Base-by-base conservation (phyloP, 495 filamentous ascomycete species). In the Daldinia decipiens region DNA sequence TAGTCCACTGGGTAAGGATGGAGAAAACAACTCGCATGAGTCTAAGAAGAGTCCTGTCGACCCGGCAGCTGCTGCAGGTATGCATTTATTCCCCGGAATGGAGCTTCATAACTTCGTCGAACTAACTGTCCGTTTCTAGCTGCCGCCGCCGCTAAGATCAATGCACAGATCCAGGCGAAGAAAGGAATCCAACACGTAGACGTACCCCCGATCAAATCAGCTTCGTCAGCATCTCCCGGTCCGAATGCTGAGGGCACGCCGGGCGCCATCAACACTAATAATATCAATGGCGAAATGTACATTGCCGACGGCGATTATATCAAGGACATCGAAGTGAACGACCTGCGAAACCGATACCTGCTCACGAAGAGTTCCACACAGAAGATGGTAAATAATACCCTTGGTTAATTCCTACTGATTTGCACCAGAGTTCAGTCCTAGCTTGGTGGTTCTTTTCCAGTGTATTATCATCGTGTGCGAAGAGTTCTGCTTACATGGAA, bases 241-340 rank as follows among this genome's bases (percentile, higher is more conserved):
- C 70, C 59, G 47, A 63, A 74, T 27, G 12, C 68, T 13, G 54
- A 59, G 47, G 24, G 62, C n/a, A 36, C 69, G 21, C 72, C 82
- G 45, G 74, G 77, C 38, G 72, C 77, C 57, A 81, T 83, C 60
- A 84, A 85, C 24, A 81, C 80, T 40, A 83, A 82, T 8, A 86
- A 83, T 53, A 86, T 94, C 77, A 93, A 93, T 71, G 87, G 90
- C 68, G 94, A 97, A 68, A 89, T 95, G 81, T 98, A 98, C 77
- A 92, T 95, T 72, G 90, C 93, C 24, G 95, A 97, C 76, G 95
- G 95, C 65, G 95, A 99, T 77, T 98, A 92, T 75, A 97, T 99
- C 82, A 93, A 93, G 79, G 95, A 98, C 76, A 97, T 99, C 76
- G 95, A 98, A 80, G 93, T 99, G 80, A 99, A 99, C 83, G 94